Base-by-base conservation (phyloP, 2,329 filamentous ascomycete species). In the Didymella segeticola region DNA sequence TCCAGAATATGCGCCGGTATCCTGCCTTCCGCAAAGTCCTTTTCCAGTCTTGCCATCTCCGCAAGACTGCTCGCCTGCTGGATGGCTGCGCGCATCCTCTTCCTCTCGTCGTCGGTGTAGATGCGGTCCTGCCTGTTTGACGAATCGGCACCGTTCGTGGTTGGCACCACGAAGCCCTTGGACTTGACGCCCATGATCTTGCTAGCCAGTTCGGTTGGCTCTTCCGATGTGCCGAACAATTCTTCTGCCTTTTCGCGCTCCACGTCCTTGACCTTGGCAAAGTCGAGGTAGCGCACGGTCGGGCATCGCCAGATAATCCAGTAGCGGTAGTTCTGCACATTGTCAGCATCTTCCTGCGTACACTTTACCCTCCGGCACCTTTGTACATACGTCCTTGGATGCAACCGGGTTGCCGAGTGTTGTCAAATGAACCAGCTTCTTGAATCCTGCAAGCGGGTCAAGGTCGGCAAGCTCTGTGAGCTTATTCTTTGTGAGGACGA, bases 271-370 rank as follows among this genome's bases (percentile, higher is more conserved):
- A 99, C 92, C 77, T 96, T 96, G 65, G 86, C 83, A 73, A 91
- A 97, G 77, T 99, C 95, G 42, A 99, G 83, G 76, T 96, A 98
- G 37, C 93, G 88, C 36, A 99, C 86, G 4, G 82, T 83, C 1
- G 91, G 92, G 72, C 89, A 91, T 59, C 88, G 86, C 89, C 90
- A 97, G 56, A 99, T 84, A 23, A 96, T 80, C 89, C 91, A 99
- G 74, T 89, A 89, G 47, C 95, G 89, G 79, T 98, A 99, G 77
- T 97, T 81, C 91, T 97, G 57, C 27, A 5, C 7, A 11, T 22
- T 37, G 43, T 49, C 31, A 39, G 30, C 15, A 27, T 27, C n/a
- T 27, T 27, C 20, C n/a, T n/a, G 8, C 22, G 19, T 47, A 33
- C 30, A 23, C 11, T 39, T 12, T 19, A n/a, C 9, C 19, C 22